A percentile compares a stretch with the other conserved stretches of the same genome.
Evolutionary conservation across 371 early-diverging fungal species (phyloP).

Genomic region (Mortierella sp.): DNA sequence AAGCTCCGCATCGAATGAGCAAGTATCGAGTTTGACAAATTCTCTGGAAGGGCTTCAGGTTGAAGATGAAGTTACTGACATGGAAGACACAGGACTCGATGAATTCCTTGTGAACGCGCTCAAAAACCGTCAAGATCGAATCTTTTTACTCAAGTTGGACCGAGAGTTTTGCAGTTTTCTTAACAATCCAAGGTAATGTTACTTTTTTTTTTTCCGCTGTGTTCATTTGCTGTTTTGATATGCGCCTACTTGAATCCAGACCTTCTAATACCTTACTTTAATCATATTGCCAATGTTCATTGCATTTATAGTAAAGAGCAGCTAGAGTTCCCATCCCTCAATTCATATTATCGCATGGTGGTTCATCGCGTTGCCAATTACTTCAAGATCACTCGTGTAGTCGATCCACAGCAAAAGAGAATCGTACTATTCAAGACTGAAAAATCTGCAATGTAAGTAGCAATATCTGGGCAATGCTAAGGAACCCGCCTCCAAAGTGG

Average conservation of each 20-base stretch:
- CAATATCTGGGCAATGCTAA: background rate
- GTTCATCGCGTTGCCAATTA: slow-evolving; percentile 81
- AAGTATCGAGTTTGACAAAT: slow-evolving; percentile 7
- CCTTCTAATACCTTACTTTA: background rate
- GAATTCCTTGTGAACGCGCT: slow-evolving; percentile 75
- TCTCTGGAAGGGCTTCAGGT: slow-evolving; percentile 33
- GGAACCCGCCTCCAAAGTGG: no score
- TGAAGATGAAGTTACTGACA: slow-evolving; percentile 30
- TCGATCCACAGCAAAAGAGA: slow-evolving; percentile 69
- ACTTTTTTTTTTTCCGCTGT: background rate
- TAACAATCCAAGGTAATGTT: slow-evolving; percentile 64
- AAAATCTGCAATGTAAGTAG: slow-evolving; percentile 72
- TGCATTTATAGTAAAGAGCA: slow-evolving; percentile 62
- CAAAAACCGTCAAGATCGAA: slow-evolving; percentile 76
- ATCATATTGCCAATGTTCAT: background rate
- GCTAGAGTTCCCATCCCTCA: slow-evolving; percentile 79
- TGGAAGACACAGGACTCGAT: slow-evolving; percentile 60
- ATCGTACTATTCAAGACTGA: slow-evolving; percentile 74
- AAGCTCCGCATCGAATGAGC: slow-evolving; percentile 5
- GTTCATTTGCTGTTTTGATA: background rate
- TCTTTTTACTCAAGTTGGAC: slow-evolving; percentile 81
- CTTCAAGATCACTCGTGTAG: slow-evolving; percentile 75
- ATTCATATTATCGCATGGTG: slow-evolving; percentile 83
- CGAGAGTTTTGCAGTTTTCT: slow-evolving; percentile 76
- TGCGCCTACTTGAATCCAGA: background rate